A percentile compares a stretch with the other conserved stretches of the same genome.
These are phyloP conservation scores for Lachancea sp. DNA, from an alignment of 805 yeast species.

Conservation along the genomic window DNA sequence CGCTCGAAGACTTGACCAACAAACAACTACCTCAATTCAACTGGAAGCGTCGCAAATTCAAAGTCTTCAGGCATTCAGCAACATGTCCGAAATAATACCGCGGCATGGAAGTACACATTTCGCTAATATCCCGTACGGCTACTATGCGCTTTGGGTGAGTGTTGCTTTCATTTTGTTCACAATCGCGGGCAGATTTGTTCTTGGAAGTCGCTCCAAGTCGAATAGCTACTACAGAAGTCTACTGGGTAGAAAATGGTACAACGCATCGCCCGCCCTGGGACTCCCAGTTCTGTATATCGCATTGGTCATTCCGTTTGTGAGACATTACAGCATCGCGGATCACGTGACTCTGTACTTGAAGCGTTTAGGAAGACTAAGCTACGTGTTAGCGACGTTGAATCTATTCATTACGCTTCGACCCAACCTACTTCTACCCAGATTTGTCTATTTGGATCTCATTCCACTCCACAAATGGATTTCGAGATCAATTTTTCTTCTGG, in stretches of 20 bases:
- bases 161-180: constrained; percentile 36
- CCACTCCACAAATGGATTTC: constrained; percentile 69
- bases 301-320: constrained; percentile 32
- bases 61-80: neutral
- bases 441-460: constrained; percentile 46
- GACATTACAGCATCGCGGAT: constrained; percentile 28
- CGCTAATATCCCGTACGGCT: constrained; percentile 57
- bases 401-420: constrained; percentile 53
- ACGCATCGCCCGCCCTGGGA: constrained; percentile 35
- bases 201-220: neutral
- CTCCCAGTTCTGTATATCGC: constrained; percentile 27
- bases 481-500: constrained; percentile 43
- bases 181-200: constrained; percentile 24
- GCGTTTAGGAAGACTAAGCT: constrained; percentile 57
- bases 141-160: constrained; percentile 40
- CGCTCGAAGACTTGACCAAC: neutral
- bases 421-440: constrained; percentile 40
- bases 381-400: constrained; percentile 52
- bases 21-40: neutral
- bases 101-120: constrained; percentile 52
- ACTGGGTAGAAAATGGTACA: constrained; percentile 11
- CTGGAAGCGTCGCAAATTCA: neutral
- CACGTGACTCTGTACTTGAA: constrained; percentile 35
- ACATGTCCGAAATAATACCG: constrained; percentile 8
- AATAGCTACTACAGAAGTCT: neutral